Evolutionary conservation across 2,329 filamentous ascomycete genomes (phyloP), one percentile per base, ranked within the genome.

Genomic region (Alternaria dauci): DNA sequence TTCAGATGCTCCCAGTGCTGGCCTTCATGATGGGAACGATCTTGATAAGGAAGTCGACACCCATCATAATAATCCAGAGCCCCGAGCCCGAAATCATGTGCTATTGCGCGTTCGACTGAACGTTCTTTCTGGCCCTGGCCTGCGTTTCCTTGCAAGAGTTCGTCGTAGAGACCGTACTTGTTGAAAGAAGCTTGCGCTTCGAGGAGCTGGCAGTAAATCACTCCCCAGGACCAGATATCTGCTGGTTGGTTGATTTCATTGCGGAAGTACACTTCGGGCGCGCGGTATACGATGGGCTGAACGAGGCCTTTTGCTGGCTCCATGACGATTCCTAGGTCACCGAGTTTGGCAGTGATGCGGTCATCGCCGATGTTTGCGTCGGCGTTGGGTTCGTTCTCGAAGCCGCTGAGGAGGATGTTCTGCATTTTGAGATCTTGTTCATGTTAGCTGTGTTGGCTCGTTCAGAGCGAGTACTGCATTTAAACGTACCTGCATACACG

Each of bases 251-350:
- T 60, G 56, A 62, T 62, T 11, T 62, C 60, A 20, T 60, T 59
- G 12, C 57, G 38, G 52, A 62, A 62, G 26, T 62, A 62, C 38
- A 62, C 60, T 51, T 62, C 60, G 14, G 60, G 60, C 0, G 60
- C 60, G 23, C 60, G 57, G 60, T 62, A 62, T 41, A 55, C 53
- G 48, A 62, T 59, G 38, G 60, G 60, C 18, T 62, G 60, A 20
- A 62, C 60, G 2, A 59, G 57, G 5, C 60, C 60, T 41, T 59
- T 59, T 8, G 56, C 57, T 39, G 60, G 60, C n/a, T 52, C 48
- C 60, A 62, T 62, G 48, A 62, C 60, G 20, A 62, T 62, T n/a
- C 60, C 60, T 2, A 62, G n/a, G 38, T 62, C 60, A 0, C 60
- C 60, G 3, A 62, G 57, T 34, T 62, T 62, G 30, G 60, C 50